Base-by-base conservation (phyloP, 352 stramenopile species). In the Phytophthora fragariaefolia region DNA sequence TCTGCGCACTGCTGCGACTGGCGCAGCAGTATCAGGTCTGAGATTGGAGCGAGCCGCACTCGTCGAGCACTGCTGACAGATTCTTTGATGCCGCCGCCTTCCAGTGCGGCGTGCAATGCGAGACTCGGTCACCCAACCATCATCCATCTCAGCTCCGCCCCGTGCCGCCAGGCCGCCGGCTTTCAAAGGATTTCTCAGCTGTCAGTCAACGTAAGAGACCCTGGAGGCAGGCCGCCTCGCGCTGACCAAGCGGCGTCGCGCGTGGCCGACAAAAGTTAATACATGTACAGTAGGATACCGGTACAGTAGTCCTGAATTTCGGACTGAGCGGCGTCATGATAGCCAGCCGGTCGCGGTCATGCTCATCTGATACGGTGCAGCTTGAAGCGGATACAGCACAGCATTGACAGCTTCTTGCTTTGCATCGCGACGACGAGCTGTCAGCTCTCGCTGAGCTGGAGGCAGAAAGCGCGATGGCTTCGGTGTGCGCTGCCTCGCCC, bases 401-500 rank as follows among this genome's bases (percentile, higher is more conserved):
- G 45, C 20, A 2, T n/a, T 62, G 58, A 72, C 63, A 71, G 24
- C n/a, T 34, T 50, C 38, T 47, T 55, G 27, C 45, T 13, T 38
- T 54, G 22, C 49, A 57, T 46, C 28, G 30, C 30, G 45, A 63
- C 61, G 47, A 61, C 48, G 52, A 22, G 28, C 32, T 32, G 26
- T 57, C 30, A 24, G 53, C 18, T 52, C 17, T 20, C 6, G 26
- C 20, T 6, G 47, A 56, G 63, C n/a, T n/a, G n/a, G n/a, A n/a
- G n/a, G n/a, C 63, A 69, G 62, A 69, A 64, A 52, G 54, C 46
- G 54, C 54, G 46, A 69, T 69, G 62, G 62, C 62, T 69, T 64
- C 54, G 57, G 40, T 17, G 28, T 18, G 22, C 15, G 32, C 13
- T 26, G 23, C 24, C 36, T 45, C 36, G 27, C 28, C 26, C 47